Percentiles rank a stretch among this genome's conserved stretches.
phyloP scores from a whole-genome alignment of 164 flowering plant species.

The Dillenia suffruticosa region DNA sequence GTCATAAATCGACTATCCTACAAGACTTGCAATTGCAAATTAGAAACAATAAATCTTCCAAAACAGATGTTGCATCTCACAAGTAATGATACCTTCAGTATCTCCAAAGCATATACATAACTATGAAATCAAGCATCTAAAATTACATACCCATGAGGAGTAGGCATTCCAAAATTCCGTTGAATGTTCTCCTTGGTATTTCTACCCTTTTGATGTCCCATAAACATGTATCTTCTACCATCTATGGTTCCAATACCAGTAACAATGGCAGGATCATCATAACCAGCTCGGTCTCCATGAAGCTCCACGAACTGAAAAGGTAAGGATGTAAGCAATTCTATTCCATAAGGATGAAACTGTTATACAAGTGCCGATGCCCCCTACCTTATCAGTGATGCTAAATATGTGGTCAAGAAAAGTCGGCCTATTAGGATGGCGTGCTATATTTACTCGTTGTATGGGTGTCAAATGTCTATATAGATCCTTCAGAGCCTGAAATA shows the following conservation, averaged over 20 bases:
- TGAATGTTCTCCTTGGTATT: conserved; percentile 89
- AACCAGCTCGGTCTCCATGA: conserved; percentile 97
- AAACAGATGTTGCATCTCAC: conserved; percentile 1
- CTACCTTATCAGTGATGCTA: conserved; percentile 89
- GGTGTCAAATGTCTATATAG: conserved; percentile 80
- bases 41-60: too few relatives aligned
- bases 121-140: not conserved
- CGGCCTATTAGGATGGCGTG: conserved; percentile 95
- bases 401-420: conserved; percentile 92
- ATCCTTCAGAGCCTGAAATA: conserved; percentile 73
- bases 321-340: not conserved
- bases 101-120: too few relatives aligned
- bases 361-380: not conserved
- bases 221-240: conserved; percentile 83
- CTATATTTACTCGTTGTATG: conserved; percentile 84
- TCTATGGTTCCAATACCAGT: conserved; percentile 86
- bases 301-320: conserved; percentile 81
- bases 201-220: conserved; percentile 97
- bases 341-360: too few relatives aligned
- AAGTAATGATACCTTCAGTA: not conserved
- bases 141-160: conserved; percentile 89
- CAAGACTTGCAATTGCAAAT: too few relatives aligned
- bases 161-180: conserved; percentile 99
- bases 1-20: too few relatives aligned
- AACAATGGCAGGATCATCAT: conserved; percentile 97